Percentiles rank a stretch among this genome's conserved stretches.
These are phyloP conservation scores for Scenedesmus sp. DNA, from an alignment of 163 green algal genomes.

Conservation along the genomic window DNA sequence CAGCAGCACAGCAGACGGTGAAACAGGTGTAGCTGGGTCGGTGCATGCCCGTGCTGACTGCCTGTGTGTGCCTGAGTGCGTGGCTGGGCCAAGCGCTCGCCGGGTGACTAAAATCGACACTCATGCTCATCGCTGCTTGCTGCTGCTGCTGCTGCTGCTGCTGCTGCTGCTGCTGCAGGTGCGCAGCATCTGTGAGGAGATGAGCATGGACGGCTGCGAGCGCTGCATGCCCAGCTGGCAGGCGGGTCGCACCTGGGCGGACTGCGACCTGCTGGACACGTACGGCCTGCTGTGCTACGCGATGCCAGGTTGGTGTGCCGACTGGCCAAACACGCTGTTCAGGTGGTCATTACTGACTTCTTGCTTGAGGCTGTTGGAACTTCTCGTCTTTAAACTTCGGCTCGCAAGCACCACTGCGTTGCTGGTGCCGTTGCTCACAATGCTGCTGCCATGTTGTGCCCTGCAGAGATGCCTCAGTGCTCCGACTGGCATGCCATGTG, in stretches of 20 bases:
- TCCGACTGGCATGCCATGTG: constrained; percentile 48
- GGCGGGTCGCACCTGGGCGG: constrained; percentile 35
- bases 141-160: background rate
- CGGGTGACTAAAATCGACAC: too few species aligned
- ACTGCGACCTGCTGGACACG: constrained; percentile 50
- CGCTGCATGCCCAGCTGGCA: constrained; percentile 54
- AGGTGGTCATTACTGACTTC: too few species aligned
- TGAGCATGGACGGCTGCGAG: constrained; percentile 56
- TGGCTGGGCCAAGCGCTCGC: too few species aligned
- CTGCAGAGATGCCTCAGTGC: constrained; percentile 58
- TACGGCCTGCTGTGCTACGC: constrained; percentile 47
- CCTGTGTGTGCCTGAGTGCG: too few species aligned
- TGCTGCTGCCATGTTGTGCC: too few species aligned
- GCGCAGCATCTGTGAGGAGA: constrained; percentile 56
- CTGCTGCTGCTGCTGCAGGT: constrained; percentile 37
- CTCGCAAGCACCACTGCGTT: background rate
- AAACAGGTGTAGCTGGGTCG: too few species aligned
- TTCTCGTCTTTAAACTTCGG: too few species aligned
- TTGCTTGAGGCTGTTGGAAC: too few species aligned
- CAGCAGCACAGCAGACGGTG: too few species aligned
- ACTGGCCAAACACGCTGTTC: too few species aligned
- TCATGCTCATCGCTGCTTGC: background rate
- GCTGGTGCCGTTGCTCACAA: background rate
- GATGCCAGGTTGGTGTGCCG: too few species aligned
- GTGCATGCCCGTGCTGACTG: too few species aligned